Conservation (phyloP, 2,329 filamentous ascomycete species). For the Trichocomaceae sp. region DNA sequence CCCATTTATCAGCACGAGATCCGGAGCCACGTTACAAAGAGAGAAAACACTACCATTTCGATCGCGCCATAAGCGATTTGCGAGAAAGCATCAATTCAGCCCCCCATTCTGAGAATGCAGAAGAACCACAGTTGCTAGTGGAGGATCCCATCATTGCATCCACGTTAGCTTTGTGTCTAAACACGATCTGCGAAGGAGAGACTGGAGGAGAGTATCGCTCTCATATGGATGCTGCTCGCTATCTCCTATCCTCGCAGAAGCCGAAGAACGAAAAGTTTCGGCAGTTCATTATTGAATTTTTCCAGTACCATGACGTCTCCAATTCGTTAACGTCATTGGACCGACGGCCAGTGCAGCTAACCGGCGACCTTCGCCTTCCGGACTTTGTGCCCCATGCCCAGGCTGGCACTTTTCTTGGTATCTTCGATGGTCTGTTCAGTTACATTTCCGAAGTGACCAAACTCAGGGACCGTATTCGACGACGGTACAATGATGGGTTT, state of each 20-base stretch:
- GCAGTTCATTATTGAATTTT: conserved; percentile 67
- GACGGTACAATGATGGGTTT: conserved; percentile 54
- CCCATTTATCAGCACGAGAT: conserved; percentile 55
- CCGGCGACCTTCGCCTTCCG: conserved; percentile 48
- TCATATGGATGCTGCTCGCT: conserved; percentile 69
- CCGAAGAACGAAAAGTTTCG: conserved; percentile 63
- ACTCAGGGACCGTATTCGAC: conserved; percentile 66
- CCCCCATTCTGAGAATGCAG: conserved; percentile 17
- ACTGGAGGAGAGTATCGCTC: conserved; percentile 66
- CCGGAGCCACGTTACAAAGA: conserved; percentile 47
- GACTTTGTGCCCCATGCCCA: conserved; percentile 50
- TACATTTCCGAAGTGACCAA: conserved; percentile 73
- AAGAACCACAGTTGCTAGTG: conserved; percentile 36
- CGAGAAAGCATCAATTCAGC: conserved; percentile 34
- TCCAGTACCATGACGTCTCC: conserved; percentile 69
- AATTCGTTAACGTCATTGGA: conserved; percentile 52
- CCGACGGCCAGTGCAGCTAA: conserved; percentile 47
- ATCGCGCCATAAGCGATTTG: conserved; percentile 35
- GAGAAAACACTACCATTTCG: conserved; percentile 51
- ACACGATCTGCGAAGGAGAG: conserved; percentile 55
- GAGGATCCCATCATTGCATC: conserved; percentile 57
- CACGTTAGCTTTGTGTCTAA: conserved; percentile 54
- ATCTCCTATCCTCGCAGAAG: conserved; percentile 57
- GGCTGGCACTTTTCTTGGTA: conserved; percentile 62
- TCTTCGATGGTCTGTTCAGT: conserved; percentile 73